Evolutionary conservation across 495 filamentous ascomycete genomes (phyloP).

Genomic region (Mytilinidion resinicola): DNA sequence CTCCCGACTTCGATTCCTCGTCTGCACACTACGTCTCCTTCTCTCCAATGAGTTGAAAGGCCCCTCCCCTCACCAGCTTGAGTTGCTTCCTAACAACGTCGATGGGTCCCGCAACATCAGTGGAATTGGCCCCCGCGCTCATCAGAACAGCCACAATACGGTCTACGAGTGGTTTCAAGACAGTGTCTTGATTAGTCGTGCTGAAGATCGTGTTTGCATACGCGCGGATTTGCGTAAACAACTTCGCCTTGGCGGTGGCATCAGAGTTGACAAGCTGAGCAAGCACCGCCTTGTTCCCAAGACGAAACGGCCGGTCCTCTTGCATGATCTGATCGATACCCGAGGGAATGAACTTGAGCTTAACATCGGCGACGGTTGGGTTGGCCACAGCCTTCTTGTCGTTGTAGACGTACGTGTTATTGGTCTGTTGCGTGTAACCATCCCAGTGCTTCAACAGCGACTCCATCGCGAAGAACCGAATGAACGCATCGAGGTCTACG

Average conservation of each 20-base stretch:
- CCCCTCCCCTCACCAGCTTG: conserved; percentile 5
- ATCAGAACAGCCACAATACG: conserved; percentile 3
- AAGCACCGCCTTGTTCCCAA: conserved; percentile 1
- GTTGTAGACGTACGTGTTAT: conserved; percentile 15
- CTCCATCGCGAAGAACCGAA: conserved; percentile 6
- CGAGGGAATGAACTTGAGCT: conserved; percentile 11
- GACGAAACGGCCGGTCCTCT: neutral
- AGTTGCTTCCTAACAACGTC: conserved; percentile 5
- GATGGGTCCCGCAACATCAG: neutral
- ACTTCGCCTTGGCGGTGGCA: neutral
- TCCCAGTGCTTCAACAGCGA: conserved; percentile 11
- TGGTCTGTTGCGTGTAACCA: conserved; percentile 6
- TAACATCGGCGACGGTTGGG: conserved; percentile 2
- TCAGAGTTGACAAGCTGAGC: neutral
- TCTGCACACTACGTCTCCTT: no score
- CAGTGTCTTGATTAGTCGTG: neutral
- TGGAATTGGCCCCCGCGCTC: neutral
- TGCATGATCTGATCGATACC: conserved; percentile 14
- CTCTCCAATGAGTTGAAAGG: conserved; percentile 8
- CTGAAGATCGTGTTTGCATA: conserved; percentile 10
- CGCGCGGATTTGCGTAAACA: neutral
- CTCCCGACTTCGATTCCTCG: no score
- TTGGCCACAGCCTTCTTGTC: conserved; percentile 4
- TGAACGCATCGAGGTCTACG: conserved; percentile 2
- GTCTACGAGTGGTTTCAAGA: conserved; percentile 6